A percentile compares a stretch with the other conserved stretches of the same genome.
These are phyloP conservation scores for Penicillium sp. DNA, from an alignment of 2,329 filamentous ascomycete genomes.

Conservation along the genomic window DNA sequence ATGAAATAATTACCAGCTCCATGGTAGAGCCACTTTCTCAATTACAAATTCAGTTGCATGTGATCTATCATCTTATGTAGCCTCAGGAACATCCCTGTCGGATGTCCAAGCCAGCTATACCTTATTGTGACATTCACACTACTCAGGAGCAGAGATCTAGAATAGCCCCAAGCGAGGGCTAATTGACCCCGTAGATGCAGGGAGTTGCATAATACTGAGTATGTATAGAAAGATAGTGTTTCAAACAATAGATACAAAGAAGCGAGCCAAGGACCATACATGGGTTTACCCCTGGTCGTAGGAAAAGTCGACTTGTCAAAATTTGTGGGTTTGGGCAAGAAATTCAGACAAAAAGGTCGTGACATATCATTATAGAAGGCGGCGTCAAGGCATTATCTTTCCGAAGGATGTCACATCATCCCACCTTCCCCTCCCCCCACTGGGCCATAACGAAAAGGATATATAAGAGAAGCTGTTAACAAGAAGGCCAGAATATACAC, in stretches of 20 bases:
- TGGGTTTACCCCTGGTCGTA: conserved; percentile 4
- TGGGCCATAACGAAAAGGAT: conserved; percentile 11
- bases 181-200: not conserved
- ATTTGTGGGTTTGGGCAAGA: conserved; percentile 4
- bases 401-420: conserved; percentile 3
- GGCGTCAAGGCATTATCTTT: conserved; percentile 20
- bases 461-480: conserved; percentile 1
- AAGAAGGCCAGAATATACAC: conserved; percentile 15
- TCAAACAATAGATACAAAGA: conserved; percentile 19
- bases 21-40: not conserved
- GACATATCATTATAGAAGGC: conserved; percentile 22
- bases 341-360: conserved; percentile 12
- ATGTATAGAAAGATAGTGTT: conserved; percentile 2
- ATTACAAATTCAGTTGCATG: not conserved
- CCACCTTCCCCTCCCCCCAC: conserved; percentile 3
- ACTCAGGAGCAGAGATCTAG: not conserved
- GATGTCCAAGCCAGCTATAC: not conserved
- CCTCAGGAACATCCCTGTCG: not conserved
- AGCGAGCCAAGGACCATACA: conserved; percentile 4
- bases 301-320: conserved; percentile 3
- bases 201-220: not conserved
- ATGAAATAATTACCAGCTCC: not conserved
- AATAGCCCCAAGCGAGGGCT: not conserved
- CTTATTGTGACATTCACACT: not conserved
- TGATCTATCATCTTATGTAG: not conserved